Evolutionary conservation across 805 yeast genomes (phyloP).

Genomic region (Yamadazyma paraphyllophila): DNA sequence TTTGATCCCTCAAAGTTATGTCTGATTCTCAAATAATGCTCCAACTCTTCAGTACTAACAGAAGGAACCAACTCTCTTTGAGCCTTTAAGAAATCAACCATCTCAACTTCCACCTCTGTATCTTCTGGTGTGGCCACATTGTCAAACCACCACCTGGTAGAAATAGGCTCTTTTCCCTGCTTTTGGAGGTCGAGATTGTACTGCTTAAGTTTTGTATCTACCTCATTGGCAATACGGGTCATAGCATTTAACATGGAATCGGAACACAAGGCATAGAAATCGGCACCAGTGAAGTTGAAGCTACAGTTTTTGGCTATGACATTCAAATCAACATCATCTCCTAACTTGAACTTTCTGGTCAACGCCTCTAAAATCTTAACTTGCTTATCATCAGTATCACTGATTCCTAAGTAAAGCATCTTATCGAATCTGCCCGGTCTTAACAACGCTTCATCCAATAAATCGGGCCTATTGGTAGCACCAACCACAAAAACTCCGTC

Average conservation of each 20-base stretch:
- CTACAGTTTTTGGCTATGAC: slow-evolving; percentile 70
- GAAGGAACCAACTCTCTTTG: slow-evolving; percentile 71
- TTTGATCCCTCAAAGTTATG: slow-evolving; percentile 76
- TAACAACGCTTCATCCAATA: slow-evolving; percentile 87
- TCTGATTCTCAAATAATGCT: slow-evolving; percentile 77
- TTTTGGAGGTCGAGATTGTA: slow-evolving; percentile 40
- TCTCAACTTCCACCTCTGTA: slow-evolving; percentile 61
- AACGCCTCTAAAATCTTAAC: slow-evolving; percentile 81
- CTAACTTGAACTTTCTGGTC: slow-evolving; percentile 74
- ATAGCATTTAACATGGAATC: slow-evolving; percentile 96
- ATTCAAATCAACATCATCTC: slow-evolving; percentile 55
- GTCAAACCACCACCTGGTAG: slow-evolving; percentile 89
- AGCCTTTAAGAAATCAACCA: slow-evolving; percentile 78
- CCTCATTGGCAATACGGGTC: slow-evolving; percentile 80
- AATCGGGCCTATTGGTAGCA: slow-evolving; percentile 97
- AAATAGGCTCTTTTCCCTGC: slow-evolving; percentile 39
- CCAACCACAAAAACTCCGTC: slow-evolving; percentile 95
- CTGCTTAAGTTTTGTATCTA: slow-evolving; percentile 59
- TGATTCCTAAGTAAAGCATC: slow-evolving; percentile 87
- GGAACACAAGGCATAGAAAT: slow-evolving; percentile 92
- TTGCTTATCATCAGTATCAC: slow-evolving; percentile 89
- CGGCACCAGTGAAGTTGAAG: slow-evolving; percentile 95
- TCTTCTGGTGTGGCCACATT: slow-evolving; percentile 68
- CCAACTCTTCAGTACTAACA: slow-evolving; percentile 82
- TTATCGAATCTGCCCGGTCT: slow-evolving; percentile 96